Evolutionary conservation across 805 yeast genomes (phyloP), one percentile per base, ranked within the genome.

Genomic region (Metschnikowia koreensis): DNA sequence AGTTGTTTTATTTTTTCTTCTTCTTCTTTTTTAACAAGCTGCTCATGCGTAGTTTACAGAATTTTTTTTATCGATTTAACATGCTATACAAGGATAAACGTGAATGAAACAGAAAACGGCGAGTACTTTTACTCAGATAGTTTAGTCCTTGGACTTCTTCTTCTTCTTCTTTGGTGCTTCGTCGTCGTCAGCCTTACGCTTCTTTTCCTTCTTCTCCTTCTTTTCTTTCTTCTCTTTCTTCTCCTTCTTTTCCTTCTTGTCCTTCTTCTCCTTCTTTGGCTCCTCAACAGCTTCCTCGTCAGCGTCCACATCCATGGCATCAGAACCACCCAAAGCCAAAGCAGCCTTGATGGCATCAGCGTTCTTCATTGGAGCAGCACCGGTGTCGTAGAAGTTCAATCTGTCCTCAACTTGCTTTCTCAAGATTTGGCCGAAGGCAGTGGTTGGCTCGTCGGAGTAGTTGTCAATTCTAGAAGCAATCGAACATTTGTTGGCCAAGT

Each of bases 401-500:
- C 99, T 88, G 75, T 94, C 97, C 79, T 94, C 99, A 61, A 94
- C 98, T 81, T 94, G 99, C 73, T 89, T 83, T 81, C 90, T 92
- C 73, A 94, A 83, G 51, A 92, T 86, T 63, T 82, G 79, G 71
- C 99, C 99, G 64, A 94, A 94, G 48, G 83, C 89, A 56, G 86
- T 87, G 42, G 90, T 80, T 66, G 99, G 97, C 70, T 86, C 89
- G 70, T 94, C 99, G 52, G 97, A 87, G 74, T 90, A 94, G 78
- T 90, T 90, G 77, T 94, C 99, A 66, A 94, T 93, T 82, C 99
- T 90, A 47, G 97, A 90, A 54, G 99, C 99, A 76, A 94, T 93
- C 40, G 99, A 87, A 83, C 98, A 93, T 77, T 94, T 94, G 87
- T 94, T 94, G 60, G 99, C 99, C 75, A 94, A 80, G 77, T 92